A percentile compares a stretch with the other conserved stretches of the same genome.
These are phyloP conservation scores for Clitopilus passeckerianus DNA, from an alignment of 768 basidiomycete species.

Conservation along the genomic window DNA sequence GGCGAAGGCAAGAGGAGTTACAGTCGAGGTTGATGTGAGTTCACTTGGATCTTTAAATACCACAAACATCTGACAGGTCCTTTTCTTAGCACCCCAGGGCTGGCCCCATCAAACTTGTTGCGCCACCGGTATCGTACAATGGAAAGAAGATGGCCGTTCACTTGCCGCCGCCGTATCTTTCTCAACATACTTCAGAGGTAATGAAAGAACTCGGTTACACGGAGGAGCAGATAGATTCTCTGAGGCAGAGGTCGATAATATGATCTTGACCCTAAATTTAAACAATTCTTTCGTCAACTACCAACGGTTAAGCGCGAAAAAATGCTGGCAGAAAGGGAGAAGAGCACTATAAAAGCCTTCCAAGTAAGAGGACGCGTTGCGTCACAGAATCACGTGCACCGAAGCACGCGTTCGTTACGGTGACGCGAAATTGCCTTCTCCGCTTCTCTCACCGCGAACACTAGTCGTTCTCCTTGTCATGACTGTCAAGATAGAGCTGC, in stretches of 20 bases:
- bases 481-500: conserved; percentile 32
- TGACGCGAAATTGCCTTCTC: neutral
- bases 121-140: conserved; percentile 79
- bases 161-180: conserved; percentile 82
- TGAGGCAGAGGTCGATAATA: neutral
- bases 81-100: conserved; percentile 60
- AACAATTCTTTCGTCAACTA: too few relatives aligned
- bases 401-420: neutral
- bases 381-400: neutral
- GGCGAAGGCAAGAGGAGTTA: conserved; percentile 70
- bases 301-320: too few relatives aligned
- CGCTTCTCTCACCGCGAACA: neutral
- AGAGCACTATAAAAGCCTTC: too few relatives aligned
- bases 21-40: conserved; percentile 73
- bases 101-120: conserved; percentile 74
- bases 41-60: conserved; percentile 23
- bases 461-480: neutral
- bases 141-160: conserved; percentile 71
- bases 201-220: conserved; percentile 33
- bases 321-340: too few relatives aligned
- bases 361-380: neutral
- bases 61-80: conserved; percentile 9
- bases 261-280: neutral
- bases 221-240: conserved; percentile 27
- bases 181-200: conserved; percentile 76